Evolutionary conservation across 2,329 filamentous ascomycete genomes (phyloP).

Genomic region (Ceratocystis variospora): DNA sequence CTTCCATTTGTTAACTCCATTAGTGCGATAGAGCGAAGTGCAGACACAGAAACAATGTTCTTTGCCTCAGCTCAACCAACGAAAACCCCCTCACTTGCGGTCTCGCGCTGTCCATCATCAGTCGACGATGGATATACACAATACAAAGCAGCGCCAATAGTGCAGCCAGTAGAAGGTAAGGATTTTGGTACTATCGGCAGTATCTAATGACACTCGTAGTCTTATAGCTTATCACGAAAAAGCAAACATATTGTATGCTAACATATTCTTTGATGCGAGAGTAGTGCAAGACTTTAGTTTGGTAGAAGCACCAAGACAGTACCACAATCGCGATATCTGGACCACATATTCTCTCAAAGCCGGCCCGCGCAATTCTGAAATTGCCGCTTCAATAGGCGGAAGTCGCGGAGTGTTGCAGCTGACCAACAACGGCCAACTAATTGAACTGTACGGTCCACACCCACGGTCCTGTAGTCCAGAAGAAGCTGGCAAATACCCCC

Average conservation of each 20-base stretch:
- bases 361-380: constrained; percentile 35
- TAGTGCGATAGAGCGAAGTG: background rate
- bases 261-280: background rate
- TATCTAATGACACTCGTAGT: too few species aligned
- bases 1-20: constrained; percentile 3
- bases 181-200: background rate
- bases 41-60: constrained; percentile 9
- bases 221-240: too few species aligned
- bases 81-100: background rate
- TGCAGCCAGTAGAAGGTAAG: constrained; percentile 6
- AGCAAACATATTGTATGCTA: background rate
- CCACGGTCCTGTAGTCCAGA: constrained; percentile 9
- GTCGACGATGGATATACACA: background rate
- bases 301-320: constrained; percentile 4
- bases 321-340: constrained; percentile 5
- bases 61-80: background rate
- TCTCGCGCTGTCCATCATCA: constrained; percentile 2
- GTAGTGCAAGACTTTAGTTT: constrained; percentile 13
- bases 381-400: constrained; percentile 23
- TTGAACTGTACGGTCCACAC: background rate
- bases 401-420: constrained; percentile 15
- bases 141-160: background rate
- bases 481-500: constrained; percentile 2
- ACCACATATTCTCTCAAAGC: constrained; percentile 32
- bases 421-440: background rate